Base-by-base conservation (phyloP, 306 rosid genomes). In the Corylus avellana region DNA sequence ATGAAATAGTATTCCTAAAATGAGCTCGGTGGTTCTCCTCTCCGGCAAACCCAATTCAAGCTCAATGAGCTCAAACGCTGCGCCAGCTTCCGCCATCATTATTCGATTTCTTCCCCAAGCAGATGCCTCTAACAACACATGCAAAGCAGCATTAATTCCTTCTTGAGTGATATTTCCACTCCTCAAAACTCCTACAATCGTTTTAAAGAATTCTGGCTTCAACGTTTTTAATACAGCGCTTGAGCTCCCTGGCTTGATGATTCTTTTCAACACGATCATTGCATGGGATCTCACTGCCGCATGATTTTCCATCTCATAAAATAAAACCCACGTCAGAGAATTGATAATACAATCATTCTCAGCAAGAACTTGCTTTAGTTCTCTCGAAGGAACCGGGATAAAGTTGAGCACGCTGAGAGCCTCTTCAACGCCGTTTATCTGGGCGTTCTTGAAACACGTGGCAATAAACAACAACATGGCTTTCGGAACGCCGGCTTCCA, bases 281-380 rank as follows among this genome's bases (percentile, higher is more conserved):
- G 86, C 85, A 8, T 86, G 85, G 0, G 89, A 76, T 72, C 79
- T 89, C 73, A 80, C 79, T 3, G 87, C 17, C 12, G 80, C 3
- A 0, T 82, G 80, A 56, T 83, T 78, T n/a, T 79, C 62, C 75
- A 37, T 17, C 5, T 75, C 67, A 53, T 57, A 56, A 3, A 69
- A 47, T 2, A 90, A 54, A 74, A 92, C n/a, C 92, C 91, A 87
- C 14, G 84, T 80, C 17, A 92, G 51, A n/a, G 88, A 77, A 49
- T 82, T 75, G 46, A 89, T 13, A 12, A 87, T 46, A 42, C 76
- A 85, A 25, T 73, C 77, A 71, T 76, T 82, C n/a, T 85, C 89
- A 1, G 55, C 14, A 6, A 83, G 12, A 13, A 86, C 56, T 2
- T n/a, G 25, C 14, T 58, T 86, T 0, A 56, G 39, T 35, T 85